phyloP scores from a whole-genome alignment of 352 stramenopile species.

The Aphanomyces cochlioides region DNA sequence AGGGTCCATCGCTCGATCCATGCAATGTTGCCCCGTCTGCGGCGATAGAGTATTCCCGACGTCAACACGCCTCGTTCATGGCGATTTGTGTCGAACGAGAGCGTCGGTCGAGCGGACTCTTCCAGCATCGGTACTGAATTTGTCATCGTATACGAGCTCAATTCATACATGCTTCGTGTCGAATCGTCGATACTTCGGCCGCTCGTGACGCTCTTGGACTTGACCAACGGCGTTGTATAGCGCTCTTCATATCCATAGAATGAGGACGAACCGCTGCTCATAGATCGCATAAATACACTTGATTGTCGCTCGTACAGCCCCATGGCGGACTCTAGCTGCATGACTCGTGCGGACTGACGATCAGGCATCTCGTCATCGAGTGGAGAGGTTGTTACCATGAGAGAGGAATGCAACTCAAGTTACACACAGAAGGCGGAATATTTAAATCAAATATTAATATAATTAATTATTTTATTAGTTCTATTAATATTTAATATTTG shows the following conservation, averaged over 20 bases:
- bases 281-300: slow-evolving; percentile 9
- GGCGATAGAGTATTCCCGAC: slow-evolving; percentile 20
- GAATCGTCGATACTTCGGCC: not conserved
- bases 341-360: not conserved
- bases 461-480: not conserved
- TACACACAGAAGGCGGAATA: slow-evolving; percentile 4
- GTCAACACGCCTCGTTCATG: slow-evolving; percentile 16
- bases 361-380: not conserved
- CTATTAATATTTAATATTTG: not conserved
- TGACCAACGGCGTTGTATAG: slow-evolving; percentile 6
- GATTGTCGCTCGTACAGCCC: not conserved
- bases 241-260: slow-evolving; percentile 15
- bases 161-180: slow-evolving; percentile 7
- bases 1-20: slow-evolving; percentile 29
- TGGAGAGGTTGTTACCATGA: not conserved
- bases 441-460: slow-evolving; percentile 7
- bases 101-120: slow-evolving; percentile 9
- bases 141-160: not conserved
- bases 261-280: not conserved
- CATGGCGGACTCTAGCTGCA: not conserved
- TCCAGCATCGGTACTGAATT: slow-evolving; percentile 15
- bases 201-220: not conserved
- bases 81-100: slow-evolving; percentile 24
- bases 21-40: slow-evolving; percentile 12
- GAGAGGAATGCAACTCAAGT: not conserved